phyloP scores from a whole-genome alignment of 345 rosid genomes.

The Linum usitatissimum region DNA sequence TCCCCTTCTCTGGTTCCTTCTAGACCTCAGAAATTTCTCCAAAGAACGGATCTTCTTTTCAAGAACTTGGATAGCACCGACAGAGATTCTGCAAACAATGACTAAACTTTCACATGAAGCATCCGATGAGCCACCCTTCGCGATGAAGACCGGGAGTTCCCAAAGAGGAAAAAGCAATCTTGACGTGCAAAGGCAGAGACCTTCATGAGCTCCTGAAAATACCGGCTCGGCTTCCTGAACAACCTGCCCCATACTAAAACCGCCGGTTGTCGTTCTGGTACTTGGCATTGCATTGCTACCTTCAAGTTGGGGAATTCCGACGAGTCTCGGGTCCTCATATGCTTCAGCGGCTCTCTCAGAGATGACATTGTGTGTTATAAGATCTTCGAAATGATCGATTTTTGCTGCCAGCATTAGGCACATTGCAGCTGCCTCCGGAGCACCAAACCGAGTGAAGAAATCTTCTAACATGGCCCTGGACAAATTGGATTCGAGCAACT shows the following conservation, averaged over 20 bases:
- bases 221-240: conserved; percentile 95
- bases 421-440: conserved; percentile 98
- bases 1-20: conserved; percentile 91
- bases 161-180: conserved; percentile 88
- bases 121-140: conserved; percentile 41
- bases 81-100: conserved; percentile 65
- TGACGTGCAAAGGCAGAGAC: conserved; percentile 84
- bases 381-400: conserved; percentile 66
- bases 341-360: conserved; percentile 95
- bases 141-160: conserved; percentile 79
- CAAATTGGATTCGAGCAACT: conserved; percentile 70
- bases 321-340: conserved; percentile 91
- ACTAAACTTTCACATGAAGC: conserved; percentile 42
- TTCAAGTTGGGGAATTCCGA: conserved; percentile 93
- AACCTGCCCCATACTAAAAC: conserved; percentile 99
- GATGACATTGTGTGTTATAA: conserved; percentile 45
- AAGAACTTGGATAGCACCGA: conserved; percentile 64
- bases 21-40: conserved; percentile 77
- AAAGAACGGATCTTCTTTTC: conserved; percentile 79
- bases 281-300: conserved; percentile 66
- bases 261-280: conserved; percentile 76
- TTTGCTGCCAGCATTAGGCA: conserved; percentile 92
- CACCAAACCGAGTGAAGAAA: conserved; percentile 90
- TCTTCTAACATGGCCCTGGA: conserved; percentile 83
- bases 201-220: conserved; percentile 90